Evolutionary conservation across 495 filamentous ascomycete genomes (phyloP), one percentile per base, ranked within the genome.

Genomic region (Daldinia decipiens): DNA sequence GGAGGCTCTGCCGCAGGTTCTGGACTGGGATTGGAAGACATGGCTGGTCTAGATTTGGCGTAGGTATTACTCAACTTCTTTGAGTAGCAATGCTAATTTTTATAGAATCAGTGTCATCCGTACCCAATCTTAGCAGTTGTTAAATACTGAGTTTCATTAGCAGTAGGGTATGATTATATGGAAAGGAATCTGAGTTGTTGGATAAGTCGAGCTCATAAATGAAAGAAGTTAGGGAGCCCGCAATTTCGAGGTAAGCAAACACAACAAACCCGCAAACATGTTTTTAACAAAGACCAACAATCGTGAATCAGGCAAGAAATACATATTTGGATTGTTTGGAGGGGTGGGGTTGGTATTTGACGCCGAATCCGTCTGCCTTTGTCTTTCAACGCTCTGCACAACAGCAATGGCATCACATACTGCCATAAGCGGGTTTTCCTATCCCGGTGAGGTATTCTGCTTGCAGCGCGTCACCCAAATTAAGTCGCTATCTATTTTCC

Each of bases 281-380:
- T 26, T 47, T 4, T 45, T 43, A 26, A 59, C 45, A 70, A 70
- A 70, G 60, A 5, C 43, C 6, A 36, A 64, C 15, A 54, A 43
- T 21, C 43, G 43, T 24, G 43, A 47, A 1, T 47, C 24, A 27
- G 17, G 40, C 34, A 21, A 27, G 12, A 15, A 7, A 29, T 24
- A 24, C 21, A 6, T 29, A 15, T 53, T 53, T 27, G 15, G 27
- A 9, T 4, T 5, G 4, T 53, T 52, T 29, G 32, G 7, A 26
- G 11, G 4, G n/a, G 8, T 47, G 11, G 8, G n/a, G n/a, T 26
- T 26, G 6, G 1, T 29, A 19, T 12, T 51, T 8, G 17, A 15
- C 4, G 6, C 61, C 47, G 61, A 53, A 70, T 61, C 21, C 61
- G 61, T 65, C 56, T n/a, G 3, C 32, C 67, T 65, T 70, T 70